These are phyloP conservation scores for Candida sanyaensis DNA, from an alignment of 1,139 yeast genomes.

Conservation along the genomic window DNA sequence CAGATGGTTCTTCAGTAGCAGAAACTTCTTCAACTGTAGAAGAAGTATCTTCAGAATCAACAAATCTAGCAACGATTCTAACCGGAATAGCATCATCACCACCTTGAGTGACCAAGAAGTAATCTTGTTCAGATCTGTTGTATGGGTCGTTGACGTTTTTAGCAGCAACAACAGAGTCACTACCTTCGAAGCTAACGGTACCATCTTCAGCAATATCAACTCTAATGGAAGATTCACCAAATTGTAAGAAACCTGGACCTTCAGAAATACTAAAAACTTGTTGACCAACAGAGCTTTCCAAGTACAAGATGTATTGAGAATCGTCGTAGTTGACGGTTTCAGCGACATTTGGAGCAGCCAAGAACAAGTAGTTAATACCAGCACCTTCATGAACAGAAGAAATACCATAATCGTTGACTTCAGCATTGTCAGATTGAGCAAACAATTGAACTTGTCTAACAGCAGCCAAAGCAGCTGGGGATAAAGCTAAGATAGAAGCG, in stretches of 20 bases:
- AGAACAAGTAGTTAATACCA: slow-evolving; percentile 48
- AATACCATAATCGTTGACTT: slow-evolving; percentile 30
- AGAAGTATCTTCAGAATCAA: slow-evolving; percentile 1
- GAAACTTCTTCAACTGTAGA: background rate
- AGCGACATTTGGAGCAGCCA: slow-evolving; percentile 15
- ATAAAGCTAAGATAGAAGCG: slow-evolving; percentile 17
- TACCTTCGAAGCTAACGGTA: slow-evolving; percentile 42
- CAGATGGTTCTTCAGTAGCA: background rate
- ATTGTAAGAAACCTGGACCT: slow-evolving; percentile 9
- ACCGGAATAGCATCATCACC: slow-evolving; percentile 22
- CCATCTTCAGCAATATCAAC: slow-evolving; percentile 50
- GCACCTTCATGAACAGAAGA: slow-evolving; percentile 54
- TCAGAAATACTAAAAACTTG: background rate
- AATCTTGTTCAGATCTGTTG: slow-evolving; percentile 29
- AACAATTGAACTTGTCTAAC: slow-evolving; percentile 17
- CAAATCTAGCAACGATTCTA: slow-evolving; percentile 16
- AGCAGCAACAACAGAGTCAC: slow-evolving; percentile 35
- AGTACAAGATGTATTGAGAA: slow-evolving; percentile 46
- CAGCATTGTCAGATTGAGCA: slow-evolving; percentile 23
- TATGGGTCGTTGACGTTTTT: slow-evolving; percentile 44
- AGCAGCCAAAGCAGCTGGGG: slow-evolving; percentile 24
- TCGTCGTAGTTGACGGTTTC: slow-evolving; percentile 51
- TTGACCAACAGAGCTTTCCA: slow-evolving; percentile 13
- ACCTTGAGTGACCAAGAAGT: slow-evolving; percentile 14
- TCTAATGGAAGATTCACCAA: slow-evolving; percentile 12